These are phyloP conservation scores for Leishmania braziliensis DNA, from an alignment of 208 protist species.

Conservation along the genomic window DNA sequence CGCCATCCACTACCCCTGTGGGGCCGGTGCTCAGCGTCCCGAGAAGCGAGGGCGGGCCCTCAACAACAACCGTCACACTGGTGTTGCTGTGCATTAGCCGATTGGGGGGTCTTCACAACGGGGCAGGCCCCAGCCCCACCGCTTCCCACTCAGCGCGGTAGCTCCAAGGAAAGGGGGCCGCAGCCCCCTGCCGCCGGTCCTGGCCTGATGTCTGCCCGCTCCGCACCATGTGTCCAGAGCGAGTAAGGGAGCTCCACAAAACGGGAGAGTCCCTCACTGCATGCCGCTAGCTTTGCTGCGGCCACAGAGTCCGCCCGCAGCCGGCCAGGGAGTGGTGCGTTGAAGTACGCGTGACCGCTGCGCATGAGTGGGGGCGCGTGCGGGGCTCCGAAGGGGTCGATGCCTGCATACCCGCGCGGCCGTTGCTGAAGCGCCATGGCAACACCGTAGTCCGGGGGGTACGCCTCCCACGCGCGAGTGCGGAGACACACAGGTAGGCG, in stretches of 20 bases:
- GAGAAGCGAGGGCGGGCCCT: background rate
- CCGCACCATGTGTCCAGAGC: background rate
- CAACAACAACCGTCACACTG: background rate
- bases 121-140: background rate
- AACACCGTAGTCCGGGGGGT: background rate
- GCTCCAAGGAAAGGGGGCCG: background rate
- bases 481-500: background rate
- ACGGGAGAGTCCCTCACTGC: background rate
- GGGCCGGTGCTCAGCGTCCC: background rate
- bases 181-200: background rate
- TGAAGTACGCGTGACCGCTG: background rate
- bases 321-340: background rate
- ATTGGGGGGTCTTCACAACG: background rate
- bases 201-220: background rate
- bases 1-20: background rate
- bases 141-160: background rate
- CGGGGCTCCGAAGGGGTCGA: background rate
- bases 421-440: background rate
- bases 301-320: no score
- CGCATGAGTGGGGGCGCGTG: background rate
- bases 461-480: background rate
- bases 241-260: background rate
- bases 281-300: background rate
- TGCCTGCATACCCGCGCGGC: background rate
- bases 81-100: background rate